Evolutionary conservation across 441 rosid species (phyloP).

Genomic region (Populus hybrid): DNA sequence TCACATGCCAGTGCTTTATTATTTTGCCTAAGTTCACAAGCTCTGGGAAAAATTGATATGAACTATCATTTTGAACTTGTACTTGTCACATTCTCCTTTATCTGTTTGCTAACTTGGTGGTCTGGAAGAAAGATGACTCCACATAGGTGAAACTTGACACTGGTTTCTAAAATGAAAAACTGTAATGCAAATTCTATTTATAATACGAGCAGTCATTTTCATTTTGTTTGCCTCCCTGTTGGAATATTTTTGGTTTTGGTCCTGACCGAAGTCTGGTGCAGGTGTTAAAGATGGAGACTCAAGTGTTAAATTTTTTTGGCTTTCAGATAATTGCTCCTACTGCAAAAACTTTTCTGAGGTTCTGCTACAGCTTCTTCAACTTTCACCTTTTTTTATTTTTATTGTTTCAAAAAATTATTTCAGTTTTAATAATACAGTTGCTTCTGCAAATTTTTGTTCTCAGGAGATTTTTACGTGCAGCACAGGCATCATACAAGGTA

Average conservation of each 20-base stretch:
- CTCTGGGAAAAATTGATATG: not conserved
- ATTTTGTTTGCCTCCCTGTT: constrained; percentile 2
- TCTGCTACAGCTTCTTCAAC: constrained; percentile 12
- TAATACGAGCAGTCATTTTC: not conserved
- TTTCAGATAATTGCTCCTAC: constrained; percentile 70
- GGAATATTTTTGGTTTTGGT: constrained; percentile 7
- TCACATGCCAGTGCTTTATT: not conserved
- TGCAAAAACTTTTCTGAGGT: constrained; percentile 81
- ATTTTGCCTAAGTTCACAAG: not conserved
- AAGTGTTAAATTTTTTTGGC: constrained; percentile 53
- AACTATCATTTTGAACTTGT: not conserved
- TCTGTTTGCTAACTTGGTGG: not conserved
- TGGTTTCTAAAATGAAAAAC: not conserved
- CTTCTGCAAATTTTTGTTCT: constrained; percentile 19
- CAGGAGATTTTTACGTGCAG: constrained; percentile 82
- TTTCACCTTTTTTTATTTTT: not conserved
- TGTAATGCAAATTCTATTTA: not conserved
- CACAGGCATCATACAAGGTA: constrained; percentile 67
- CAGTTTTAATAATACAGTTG: not conserved
- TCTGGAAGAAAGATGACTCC: not conserved
- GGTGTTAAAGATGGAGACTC: constrained; percentile 79
- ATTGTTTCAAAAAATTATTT: not conserved
- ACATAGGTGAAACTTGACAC: not conserved
- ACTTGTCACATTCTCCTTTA: not conserved
- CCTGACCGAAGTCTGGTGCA: constrained; percentile 25